phyloP scores from a whole-genome alignment of 2,329 filamentous ascomycete species.

The Parascedosporium putredinis region DNA sequence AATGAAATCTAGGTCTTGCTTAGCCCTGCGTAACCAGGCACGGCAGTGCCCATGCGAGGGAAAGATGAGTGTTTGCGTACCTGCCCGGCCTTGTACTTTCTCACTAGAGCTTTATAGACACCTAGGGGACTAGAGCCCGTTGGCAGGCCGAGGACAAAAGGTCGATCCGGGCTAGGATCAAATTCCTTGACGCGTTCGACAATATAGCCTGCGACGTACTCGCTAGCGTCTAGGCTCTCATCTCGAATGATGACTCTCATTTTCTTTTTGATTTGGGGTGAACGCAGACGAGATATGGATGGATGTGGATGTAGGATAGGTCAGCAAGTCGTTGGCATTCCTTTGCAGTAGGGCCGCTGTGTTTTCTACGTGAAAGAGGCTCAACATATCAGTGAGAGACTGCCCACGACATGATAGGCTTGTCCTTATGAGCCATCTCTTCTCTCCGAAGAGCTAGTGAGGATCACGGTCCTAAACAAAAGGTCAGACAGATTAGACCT shows the following conservation, averaged over 20 bases:
- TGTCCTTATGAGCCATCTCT: no score
- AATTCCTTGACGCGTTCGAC: slow-evolving; percentile 73
- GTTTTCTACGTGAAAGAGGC: no score
- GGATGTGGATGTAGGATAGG: background rate
- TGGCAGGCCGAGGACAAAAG: slow-evolving; percentile 74
- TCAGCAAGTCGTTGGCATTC: background rate
- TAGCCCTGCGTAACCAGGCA: no score
- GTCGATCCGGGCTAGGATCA: slow-evolving; percentile 58
- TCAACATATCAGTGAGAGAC: no score
- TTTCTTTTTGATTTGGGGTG: slow-evolving; percentile 18
- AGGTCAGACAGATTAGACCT: no score
- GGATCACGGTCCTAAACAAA: no score
- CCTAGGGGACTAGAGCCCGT: slow-evolving; percentile 73
- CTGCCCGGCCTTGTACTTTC: slow-evolving; percentile 56
- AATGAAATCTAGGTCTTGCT: slow-evolving; percentile 67
- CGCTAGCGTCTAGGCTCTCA: slow-evolving; percentile 55
- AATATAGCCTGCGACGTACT: slow-evolving; percentile 73
- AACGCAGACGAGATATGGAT: slow-evolving; percentile 10
- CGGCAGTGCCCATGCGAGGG: no score
- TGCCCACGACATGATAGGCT: no score
- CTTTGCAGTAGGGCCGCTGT: no score
- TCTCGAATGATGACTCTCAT: slow-evolving; percentile 82
- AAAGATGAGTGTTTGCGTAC: slow-evolving; percentile 21
- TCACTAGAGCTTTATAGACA: slow-evolving; percentile 67
- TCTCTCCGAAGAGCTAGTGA: no score